These are phyloP conservation scores for Lachnellula willkommii DNA, from an alignment of 2,329 filamentous ascomycete species.

Conservation along the genomic window DNA sequence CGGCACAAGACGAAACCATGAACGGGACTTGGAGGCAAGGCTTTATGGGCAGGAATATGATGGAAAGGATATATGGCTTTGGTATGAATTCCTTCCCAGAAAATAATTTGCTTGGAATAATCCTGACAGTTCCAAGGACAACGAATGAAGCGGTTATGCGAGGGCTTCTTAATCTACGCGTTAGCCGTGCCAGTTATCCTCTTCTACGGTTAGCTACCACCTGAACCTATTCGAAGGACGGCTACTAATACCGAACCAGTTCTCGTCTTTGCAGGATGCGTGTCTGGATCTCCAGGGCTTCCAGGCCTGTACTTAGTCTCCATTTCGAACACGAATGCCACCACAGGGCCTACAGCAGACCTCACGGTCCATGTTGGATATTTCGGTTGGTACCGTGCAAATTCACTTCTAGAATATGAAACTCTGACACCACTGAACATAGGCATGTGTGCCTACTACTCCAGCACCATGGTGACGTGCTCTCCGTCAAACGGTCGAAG, in stretches of 20 bases:
- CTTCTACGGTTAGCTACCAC: not conserved
- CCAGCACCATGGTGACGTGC: not conserved
- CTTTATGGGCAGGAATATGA: not conserved
- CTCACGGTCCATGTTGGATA: not conserved
- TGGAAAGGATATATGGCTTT: not conserved
- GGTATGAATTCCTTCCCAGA: not conserved
- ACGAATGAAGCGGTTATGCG: not conserved
- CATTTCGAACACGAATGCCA: not conserved
- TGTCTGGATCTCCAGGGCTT: not conserved
- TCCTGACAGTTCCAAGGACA: not conserved
- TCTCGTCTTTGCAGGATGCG: not conserved
- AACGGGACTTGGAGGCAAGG: not conserved
- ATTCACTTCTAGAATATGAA: not conserved
- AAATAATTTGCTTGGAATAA: not conserved
- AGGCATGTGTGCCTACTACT: not conserved
- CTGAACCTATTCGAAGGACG: not conserved
- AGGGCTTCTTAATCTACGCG: not conserved
- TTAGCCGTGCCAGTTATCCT: not conserved
- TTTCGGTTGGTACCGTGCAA: not conserved
- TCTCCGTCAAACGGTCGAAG: not conserved
- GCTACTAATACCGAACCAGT: not conserved
- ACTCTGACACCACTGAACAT: not conserved
- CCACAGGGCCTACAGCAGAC: not conserved
- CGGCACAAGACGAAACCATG: not conserved
- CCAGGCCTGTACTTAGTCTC: not conserved